Evolutionary conservation across 164 flowering plant genomes (phyloP), one percentile per base, ranked within the genome.

Genomic region (Pachysandra terminalis): DNA sequence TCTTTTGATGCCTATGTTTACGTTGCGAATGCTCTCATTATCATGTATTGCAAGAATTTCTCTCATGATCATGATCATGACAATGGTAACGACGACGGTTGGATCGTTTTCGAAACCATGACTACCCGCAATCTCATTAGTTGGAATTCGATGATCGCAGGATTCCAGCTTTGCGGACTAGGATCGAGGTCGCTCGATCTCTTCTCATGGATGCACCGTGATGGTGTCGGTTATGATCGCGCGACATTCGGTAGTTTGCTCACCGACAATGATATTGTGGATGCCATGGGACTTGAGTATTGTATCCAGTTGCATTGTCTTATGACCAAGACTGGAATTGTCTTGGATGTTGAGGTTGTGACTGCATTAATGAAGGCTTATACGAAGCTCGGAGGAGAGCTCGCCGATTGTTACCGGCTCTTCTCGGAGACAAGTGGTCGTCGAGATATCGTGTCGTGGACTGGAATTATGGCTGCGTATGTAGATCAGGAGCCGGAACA

Each of bases 111-210:
- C 45, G 61, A 74, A n/a, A 60, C 28, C 15, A 78, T 90, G 87
- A 68, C 73, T 25, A 67, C 26, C 3, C 75, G 81, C 5, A 87
- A 78, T 80, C 66, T 84, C 40, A 77, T 88, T 52, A 73, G 87
- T 65, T 91, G 89, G 86, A 91, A 90, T 79, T 85, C 90, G 0
- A 84, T 91, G 87, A 82, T 92, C 73, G 76, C 87, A 19, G 88
- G 85, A 68, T 84, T 85, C 69, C 76, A 74, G 52, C 45, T 61
- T 32, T 66, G 71, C 9, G 83, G 79, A 48, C 70, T 62, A 53
- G 73, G 76, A 9, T 59, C 15, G 1, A 62, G 66, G 51, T 86
- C 86, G 16, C 24, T 85, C 10, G 58, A 40, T 13, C 74, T 88
- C 41, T 90, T 90, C 60, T 9, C 71, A 2, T 57, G 55, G 66